Conservation (phyloP, 2,329 filamentous ascomycete species). For the Arthrobotrys musiformis region DNA sequence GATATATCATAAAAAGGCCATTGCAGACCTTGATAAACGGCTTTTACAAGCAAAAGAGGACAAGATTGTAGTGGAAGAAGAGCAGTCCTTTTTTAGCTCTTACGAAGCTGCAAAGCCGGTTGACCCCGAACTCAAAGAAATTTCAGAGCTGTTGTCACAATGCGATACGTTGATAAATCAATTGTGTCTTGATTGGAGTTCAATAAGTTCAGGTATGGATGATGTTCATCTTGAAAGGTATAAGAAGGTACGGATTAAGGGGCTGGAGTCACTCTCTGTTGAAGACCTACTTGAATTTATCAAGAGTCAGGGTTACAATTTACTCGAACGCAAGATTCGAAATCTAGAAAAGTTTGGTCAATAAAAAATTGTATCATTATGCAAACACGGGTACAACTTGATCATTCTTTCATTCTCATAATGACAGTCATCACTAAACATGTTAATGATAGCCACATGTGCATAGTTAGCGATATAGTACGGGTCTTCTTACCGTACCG, state of each 20-base stretch:
- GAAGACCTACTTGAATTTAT: conserved; percentile 2
- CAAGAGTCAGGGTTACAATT: background rate
- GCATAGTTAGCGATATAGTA: too few species aligned
- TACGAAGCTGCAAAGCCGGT: background rate
- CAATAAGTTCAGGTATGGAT: conserved; percentile 15
- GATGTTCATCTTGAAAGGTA: conserved; percentile 13
- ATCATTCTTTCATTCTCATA: too few species aligned
- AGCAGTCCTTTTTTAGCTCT: background rate
- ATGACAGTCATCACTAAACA: too few species aligned
- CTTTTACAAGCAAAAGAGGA: background rate
- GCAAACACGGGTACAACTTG: too few species aligned
- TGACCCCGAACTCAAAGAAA: conserved; percentile 17
- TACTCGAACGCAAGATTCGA: background rate
- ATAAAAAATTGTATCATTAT: too few species aligned
- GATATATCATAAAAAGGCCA: background rate
- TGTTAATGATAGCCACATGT: too few species aligned
- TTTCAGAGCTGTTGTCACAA: background rate
- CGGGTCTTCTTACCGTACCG: too few species aligned
- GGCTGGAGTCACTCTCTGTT: background rate
- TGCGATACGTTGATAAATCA: conserved; percentile 16
- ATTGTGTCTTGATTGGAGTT: conserved; percentile 22
- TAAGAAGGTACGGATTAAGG: background rate
- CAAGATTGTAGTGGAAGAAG: background rate
- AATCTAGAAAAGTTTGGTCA: background rate
- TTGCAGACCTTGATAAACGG: background rate